Base-by-base conservation (phyloP, 257 asterid genomes). In the Marsdenia floribunda region DNA sequence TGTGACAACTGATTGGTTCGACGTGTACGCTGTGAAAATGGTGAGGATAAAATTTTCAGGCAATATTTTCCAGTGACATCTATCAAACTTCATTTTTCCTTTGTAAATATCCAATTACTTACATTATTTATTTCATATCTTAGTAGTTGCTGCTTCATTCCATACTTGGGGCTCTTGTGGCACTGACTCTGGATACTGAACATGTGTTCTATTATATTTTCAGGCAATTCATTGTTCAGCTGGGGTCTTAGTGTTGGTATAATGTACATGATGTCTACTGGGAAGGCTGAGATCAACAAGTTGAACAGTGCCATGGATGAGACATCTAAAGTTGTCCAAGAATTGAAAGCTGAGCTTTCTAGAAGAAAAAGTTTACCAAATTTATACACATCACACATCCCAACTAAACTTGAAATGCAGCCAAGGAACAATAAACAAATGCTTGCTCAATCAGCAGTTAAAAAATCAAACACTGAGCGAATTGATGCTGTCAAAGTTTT, bases 261-360 rank as follows among this genome's bases (percentile, higher is more conserved):
- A 70, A 87, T 89, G 94, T 90, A 82, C 70, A 90, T 90, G 96
- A 82, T 90, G 91, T 88, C 94, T 44, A 88, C 91, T 66, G 96
- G 92, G 80, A 87, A 88, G 69, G 82, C 85, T 57, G 92, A 89
- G 83, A 85, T 89, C 70, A 77, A 75, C 66, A 80, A 58, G 88
- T 67, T 89, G 71, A 86, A 86, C 75, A 53, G 78, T 42, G 85
- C 93, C 70, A 82, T 89, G 90, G 82, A 84, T 46, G 92, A 88
- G 77, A 89, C 96, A 49, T 78, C 88, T 35, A 87, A 83, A 77
- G 77, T 80, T 69, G 92, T 91, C 70, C 85, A 88, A 72, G 94
- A 84, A 80, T 80, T 89, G 68, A 87, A 90, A 85, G 78, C 80
- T 47, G 94, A 88, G 79, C 82, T 91, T 74, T 84, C 82, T 22